These are phyloP conservation scores for Aechmea fasciata DNA, from an alignment of 176 grass and related monocot genomes.

Conservation along the genomic window DNA sequence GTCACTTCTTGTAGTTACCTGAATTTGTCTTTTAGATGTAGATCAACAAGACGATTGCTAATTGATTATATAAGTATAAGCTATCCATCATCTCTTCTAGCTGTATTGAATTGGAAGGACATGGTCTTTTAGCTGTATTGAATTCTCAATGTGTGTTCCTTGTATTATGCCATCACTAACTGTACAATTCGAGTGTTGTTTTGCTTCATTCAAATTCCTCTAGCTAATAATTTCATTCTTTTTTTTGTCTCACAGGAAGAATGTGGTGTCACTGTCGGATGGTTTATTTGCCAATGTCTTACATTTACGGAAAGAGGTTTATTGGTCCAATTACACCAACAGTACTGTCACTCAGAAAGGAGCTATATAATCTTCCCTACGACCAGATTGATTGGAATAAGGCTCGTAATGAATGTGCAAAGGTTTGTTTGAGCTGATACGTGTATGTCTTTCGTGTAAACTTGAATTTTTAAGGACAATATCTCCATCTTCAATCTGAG, in stretches of 20 bases:
- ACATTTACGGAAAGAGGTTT: slow-evolving; percentile 95
- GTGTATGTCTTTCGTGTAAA: neutral
- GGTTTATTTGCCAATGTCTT: slow-evolving; percentile 96
- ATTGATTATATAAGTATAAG: neutral
- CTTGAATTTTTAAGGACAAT: neutral
- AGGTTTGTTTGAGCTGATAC: slow-evolving; percentile 42
- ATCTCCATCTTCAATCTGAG: neutral
- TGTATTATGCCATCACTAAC: neutral
- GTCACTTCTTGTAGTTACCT: neutral
- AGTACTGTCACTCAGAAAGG: slow-evolving; percentile 62
- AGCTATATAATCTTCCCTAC: slow-evolving; percentile 57
- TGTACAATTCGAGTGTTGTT: neutral
- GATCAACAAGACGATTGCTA: neutral
- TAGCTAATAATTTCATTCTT: neutral
- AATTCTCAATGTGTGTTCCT: no score
- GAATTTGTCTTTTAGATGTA: neutral
- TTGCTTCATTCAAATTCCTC: neutral
- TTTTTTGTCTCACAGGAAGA: slow-evolving; percentile 35
- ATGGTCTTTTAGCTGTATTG: no score
- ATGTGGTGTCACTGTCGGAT: slow-evolving; percentile 98
- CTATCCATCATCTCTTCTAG: neutral
- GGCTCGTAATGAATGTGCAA: slow-evolving; percentile 88
- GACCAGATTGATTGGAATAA: slow-evolving; percentile 68
- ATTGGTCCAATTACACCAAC: slow-evolving; percentile 52
- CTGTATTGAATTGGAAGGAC: no score